Base-by-base conservation (phyloP, 768 basidiomycete genomes). In the Vararia minispora region DNA sequence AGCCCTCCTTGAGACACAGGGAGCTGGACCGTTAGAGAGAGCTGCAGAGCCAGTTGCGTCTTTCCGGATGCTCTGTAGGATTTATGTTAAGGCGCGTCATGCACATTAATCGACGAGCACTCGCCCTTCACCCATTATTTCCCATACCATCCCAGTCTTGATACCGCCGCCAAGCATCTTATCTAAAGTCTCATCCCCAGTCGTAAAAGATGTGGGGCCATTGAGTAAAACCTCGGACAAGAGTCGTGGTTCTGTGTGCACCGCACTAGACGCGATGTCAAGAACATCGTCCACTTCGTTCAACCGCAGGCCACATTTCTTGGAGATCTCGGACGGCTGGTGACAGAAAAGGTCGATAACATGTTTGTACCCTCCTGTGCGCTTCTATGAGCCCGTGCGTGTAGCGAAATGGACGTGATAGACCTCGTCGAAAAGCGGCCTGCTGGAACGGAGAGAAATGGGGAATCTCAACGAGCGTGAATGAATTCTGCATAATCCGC, bases 61-160 rank as follows among this genome's bases (percentile, higher is more conserved):
- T 99, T 99, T 27, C 95, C 95, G 20, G 94, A 78, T 17, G 90
- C 81, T 54, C 95, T 99, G 54, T 12, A 26, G 28, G 2, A 11
- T 14, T 21, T 39, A 23, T 28, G 34, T 22, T 13, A 43, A 24
- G 31, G 37, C 18, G 21, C 16, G 29, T 22, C 25, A 17, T 11
- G 20, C 20, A 12, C 33, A 30, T 35, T 14, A 14, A 37, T 17
- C 17, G 29, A 25, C 14, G 18, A 21, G 36, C 16, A 52, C 61
- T 44, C 57, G 90, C 91, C 88, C 87, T 66, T 94, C 87, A 20
- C 91, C 91, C 10, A 70, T 77, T 28, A 94, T 61, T 49, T 97
- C 91, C 75, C 87, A 92, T 3, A 97, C 45, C 71, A 79, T 79
- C 2, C 87, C 79, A 1, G 79, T 74, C 39, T 70, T 61, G 16